These are phyloP conservation scores for Microbotryum intermedium DNA, from an alignment of 1,284 basidiomycete species.

Conservation along the genomic window DNA sequence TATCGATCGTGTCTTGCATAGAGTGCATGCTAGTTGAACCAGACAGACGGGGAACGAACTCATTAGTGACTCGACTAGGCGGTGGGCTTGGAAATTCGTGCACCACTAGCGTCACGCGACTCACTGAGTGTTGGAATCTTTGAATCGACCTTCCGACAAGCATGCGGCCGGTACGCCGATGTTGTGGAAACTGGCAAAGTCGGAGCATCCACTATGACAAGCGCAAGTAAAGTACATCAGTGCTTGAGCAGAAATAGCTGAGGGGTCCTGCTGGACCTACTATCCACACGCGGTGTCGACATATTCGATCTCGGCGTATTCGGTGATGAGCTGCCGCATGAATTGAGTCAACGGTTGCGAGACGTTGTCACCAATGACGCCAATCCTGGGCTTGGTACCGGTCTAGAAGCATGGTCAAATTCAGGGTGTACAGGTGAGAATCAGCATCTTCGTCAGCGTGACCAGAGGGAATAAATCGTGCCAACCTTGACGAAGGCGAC, in stretches of 20 bases:
- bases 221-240: background rate
- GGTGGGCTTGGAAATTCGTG: background rate
- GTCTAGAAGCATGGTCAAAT: no score
- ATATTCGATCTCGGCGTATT: constrained; percentile 48
- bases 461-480: no score
- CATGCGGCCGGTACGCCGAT: constrained; percentile 39
- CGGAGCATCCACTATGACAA: constrained; percentile 75
- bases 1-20: constrained; percentile 66
- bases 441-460: no score
- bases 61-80: constrained; percentile 3
- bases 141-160: constrained; percentile 30
- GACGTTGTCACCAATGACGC: constrained; percentile 81
- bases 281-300: background rate
- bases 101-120: background rate
- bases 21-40: constrained; percentile 59
- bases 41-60: constrained; percentile 45
- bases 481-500: constrained; percentile 79
- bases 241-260: background rate
- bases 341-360: constrained; percentile 61
- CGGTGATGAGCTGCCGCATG: constrained; percentile 59
- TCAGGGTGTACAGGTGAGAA: no score
- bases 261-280: background rate
- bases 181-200: constrained; percentile 44
- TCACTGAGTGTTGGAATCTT: constrained; percentile 20
- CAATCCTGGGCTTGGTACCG: constrained; percentile 76